Evolutionary conservation across 2,329 filamentous ascomycete genomes (phyloP), one percentile per base, ranked within the genome.

Genomic region (Pseudogymnoascus sp.): DNA sequence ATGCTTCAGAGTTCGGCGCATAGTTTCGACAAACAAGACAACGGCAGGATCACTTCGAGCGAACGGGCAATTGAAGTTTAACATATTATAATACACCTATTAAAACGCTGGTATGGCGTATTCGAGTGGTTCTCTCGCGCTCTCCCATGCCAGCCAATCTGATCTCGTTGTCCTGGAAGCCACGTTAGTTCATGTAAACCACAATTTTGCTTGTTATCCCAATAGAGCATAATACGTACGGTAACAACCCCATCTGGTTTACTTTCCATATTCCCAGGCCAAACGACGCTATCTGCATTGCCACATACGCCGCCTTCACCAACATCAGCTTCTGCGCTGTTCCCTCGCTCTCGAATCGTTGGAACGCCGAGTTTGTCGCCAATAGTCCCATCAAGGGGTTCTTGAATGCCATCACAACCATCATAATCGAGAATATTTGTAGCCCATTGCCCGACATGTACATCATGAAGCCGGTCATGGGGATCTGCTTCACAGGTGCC

Each of bases 381-480:
- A 96, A 76, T 50, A 97, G 78, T 35, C 92, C 94, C 75, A 90
- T 84, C 63, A 99, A 82, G 8, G 94, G 94, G 67, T 90, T 95
- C 80, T 97, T 97, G 82, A 99, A 99, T 50, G 96, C 87, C 89
- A 97, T 97, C 70, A 93, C 92, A 15, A 97, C 93, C 92, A 97
- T 99, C 91, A 97, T 97, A 76, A 99, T 97, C 76, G 89, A 95
- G 80, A 99, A 99, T 67, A 99, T 97, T 74, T 99, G 94, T 53
- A 99, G 84, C 64, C 90, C 91, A 78, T 97, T 99, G 70, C 94
- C 94, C 33, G 93, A 95, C 94, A 99, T 99, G 82, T 99, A 99
- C 91, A 97, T 97, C 87, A 97, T 97, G 74, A 99, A 93, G 65
- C 88, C 92, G 62, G 95, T 97, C 94, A 99, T 99, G 62, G 94